Evolutionary conservation across 2,329 filamentous ascomycete species (phyloP), one percentile per base, ranked within the genome.

Genomic region (Fusarium foetens): DNA sequence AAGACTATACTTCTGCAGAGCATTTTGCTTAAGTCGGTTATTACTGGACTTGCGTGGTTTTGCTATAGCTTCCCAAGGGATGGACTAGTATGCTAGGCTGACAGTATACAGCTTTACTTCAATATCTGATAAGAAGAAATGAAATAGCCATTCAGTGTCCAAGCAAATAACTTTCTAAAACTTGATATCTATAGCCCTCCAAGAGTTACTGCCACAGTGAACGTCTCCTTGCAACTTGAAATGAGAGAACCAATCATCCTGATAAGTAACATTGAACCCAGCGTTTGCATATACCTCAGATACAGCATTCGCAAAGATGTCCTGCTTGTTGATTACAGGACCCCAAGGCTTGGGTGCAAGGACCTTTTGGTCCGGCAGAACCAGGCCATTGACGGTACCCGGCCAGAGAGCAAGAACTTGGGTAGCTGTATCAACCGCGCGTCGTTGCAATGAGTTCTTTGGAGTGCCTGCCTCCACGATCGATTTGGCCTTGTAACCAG

Each of bases 181-280:
- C 33, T 49, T 58, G 5, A 27, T 52, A 10, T 39, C 43, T 6
- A 48, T 35, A 2, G 31, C 31, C n/a, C 71, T 41, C 71, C 70
- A 74, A 0, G 71, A 62, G 42, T 74, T 74, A 4, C 49, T 63
- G 4, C 72, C 71, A 10, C 72, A 74, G 38, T 81, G 79, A 43
- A 80, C 65, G 19, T 80, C 79, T 6, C 79, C 79, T 6, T 45
- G 33, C 0, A 21, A 1, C 5, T 60, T 3, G 43, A 77, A 79
- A 31, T 79, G 78, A 2, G 73, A 72, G n/a, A 75, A 73, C 64
- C 71, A 81, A 36, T 77, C 75, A 23, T 81, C 78, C 10, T 78
- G 66, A 13, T 63, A 80, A 0, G 66, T 72, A 1, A 80, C 57
- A 11, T 73, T 77, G 7, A 63, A 72, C 0, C 71, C 68, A 2